phyloP scores from a whole-genome alignment of 345 rosid species.

The Sisymbrium altissimum region DNA sequence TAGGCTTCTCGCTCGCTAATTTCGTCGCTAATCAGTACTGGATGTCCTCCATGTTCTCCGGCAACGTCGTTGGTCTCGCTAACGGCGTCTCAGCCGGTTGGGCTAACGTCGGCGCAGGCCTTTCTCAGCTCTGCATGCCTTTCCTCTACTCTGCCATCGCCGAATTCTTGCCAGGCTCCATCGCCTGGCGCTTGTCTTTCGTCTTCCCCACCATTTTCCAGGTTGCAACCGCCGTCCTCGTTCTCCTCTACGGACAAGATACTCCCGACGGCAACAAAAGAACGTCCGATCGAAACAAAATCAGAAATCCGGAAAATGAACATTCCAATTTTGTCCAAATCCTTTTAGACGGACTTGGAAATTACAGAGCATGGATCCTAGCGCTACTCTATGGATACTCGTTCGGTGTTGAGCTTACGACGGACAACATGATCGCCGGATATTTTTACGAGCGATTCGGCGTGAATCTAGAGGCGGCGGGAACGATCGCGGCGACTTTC shows the following conservation, averaged over 20 bases:
- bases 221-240: constrained; percentile 45
- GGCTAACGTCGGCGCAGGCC: constrained; percentile 76
- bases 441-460: constrained; percentile 74
- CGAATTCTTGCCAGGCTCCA: constrained; percentile 19
- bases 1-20: constrained; percentile 69
- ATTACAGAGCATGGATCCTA: constrained; percentile 81
- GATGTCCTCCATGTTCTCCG: constrained; percentile 90
- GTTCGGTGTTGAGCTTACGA: constrained; percentile 76
- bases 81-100: constrained; percentile 80
- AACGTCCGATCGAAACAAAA: not conserved
- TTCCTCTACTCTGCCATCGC: constrained; percentile 38
- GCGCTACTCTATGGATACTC: constrained; percentile 56
- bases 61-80: constrained; percentile 63
- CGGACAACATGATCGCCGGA: constrained; percentile 64
- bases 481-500: constrained; percentile 66
- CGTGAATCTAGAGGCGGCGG: constrained; percentile 60
- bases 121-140: constrained; percentile 79
- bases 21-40: constrained; percentile 89
- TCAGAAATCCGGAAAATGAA: not conserved
- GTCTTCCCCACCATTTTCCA: constrained; percentile 61
- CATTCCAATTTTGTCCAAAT: constrained; percentile 34
- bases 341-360: constrained; percentile 48
- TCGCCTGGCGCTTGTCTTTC: constrained; percentile 68
- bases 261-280: constrained; percentile 44
- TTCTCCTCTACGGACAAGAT: constrained; percentile 59